Evolutionary conservation across 1,284 basidiomycete genomes (phyloP).

Genomic region (Microbotryum scabiosae): DNA sequence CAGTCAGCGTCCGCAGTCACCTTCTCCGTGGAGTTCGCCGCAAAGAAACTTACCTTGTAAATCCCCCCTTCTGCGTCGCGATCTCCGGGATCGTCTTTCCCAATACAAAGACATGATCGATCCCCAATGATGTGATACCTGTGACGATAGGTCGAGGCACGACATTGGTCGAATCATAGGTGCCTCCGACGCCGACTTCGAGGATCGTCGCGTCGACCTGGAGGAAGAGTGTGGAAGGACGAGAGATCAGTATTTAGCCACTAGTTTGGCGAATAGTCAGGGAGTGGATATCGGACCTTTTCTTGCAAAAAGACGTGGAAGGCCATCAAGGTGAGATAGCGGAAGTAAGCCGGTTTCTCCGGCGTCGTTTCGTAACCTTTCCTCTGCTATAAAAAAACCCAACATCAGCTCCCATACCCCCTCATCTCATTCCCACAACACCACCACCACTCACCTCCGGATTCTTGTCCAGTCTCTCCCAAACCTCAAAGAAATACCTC

Average conservation of each 20-base stretch:
- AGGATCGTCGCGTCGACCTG: slow-evolving; percentile 79
- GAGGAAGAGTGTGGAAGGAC: background rate
- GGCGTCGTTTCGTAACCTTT: slow-evolving; percentile 6
- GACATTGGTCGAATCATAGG: slow-evolving; percentile 92
- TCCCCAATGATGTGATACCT: slow-evolving; percentile 80
- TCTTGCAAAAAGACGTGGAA: slow-evolving; percentile 80
- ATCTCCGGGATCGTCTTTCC: slow-evolving; percentile 87
- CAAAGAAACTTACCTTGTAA: slow-evolving; percentile 58
- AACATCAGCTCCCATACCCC: background rate
- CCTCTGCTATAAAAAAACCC: background rate
- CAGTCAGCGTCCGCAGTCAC: no score
- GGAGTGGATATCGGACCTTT: slow-evolving; percentile 45
- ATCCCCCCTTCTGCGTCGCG: slow-evolving; percentile 96
- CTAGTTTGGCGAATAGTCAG: background rate
- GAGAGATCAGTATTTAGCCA: background rate
- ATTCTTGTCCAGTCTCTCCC: slow-evolving; percentile 76
- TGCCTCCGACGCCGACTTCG: slow-evolving; percentile 94
- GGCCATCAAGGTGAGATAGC: slow-evolving; percentile 83
- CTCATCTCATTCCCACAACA: background rate
- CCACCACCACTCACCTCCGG: slow-evolving; percentile 46
- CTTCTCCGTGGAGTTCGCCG: no score
- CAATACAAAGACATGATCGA: slow-evolving; percentile 86
- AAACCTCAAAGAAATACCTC: slow-evolving; percentile 91
- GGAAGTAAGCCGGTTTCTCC: slow-evolving; percentile 75
- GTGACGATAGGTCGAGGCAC: slow-evolving; percentile 83